These are phyloP conservation scores for Leishmania martiniquensis DNA, from an alignment of 208 protist genomes.

Conservation along the genomic window DNA sequence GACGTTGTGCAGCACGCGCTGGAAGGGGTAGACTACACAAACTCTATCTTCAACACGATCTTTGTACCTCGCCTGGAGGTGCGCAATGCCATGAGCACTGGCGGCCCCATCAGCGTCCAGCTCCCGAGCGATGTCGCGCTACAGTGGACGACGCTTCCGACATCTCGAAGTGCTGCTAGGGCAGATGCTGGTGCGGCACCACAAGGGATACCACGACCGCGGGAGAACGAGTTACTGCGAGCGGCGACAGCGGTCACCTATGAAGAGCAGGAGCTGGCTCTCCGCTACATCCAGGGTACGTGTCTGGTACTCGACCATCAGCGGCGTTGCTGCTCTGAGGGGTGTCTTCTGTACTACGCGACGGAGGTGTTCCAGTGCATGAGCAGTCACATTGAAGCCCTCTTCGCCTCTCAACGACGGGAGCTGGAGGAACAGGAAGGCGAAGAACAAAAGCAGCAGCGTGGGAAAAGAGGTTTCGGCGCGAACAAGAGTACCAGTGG, in stretches of 20 bases:
- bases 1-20: conserved; percentile 70
- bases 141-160: conserved; percentile 39
- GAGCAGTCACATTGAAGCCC: conserved; percentile 76
- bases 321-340: conserved; percentile 66
- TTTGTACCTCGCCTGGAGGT: conserved; percentile 59
- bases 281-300: conserved; percentile 83
- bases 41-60: conserved; percentile 63
- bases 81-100: conserved; percentile 52
- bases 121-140: conserved; percentile 33
- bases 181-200: neutral
- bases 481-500: conserved; percentile 6
- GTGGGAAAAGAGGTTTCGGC: conserved; percentile 8
- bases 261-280: conserved; percentile 81
- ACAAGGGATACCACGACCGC: neutral
- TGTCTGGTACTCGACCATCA: conserved; percentile 77
- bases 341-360: conserved; percentile 74
- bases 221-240: conserved; percentile 32
- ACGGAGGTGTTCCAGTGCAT: conserved; percentile 84
- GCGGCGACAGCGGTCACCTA: conserved; percentile 71
- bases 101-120: conserved; percentile 44
- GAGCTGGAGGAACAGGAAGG: conserved; percentile 20
- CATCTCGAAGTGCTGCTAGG: neutral
- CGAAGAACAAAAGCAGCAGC: conserved; percentile 13
- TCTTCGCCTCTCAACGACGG: conserved; percentile 49
- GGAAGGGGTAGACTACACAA: conserved; percentile 56